phyloP scores from a whole-genome alignment of 805 yeast genomes.

The Clavispora asparagi region DNA sequence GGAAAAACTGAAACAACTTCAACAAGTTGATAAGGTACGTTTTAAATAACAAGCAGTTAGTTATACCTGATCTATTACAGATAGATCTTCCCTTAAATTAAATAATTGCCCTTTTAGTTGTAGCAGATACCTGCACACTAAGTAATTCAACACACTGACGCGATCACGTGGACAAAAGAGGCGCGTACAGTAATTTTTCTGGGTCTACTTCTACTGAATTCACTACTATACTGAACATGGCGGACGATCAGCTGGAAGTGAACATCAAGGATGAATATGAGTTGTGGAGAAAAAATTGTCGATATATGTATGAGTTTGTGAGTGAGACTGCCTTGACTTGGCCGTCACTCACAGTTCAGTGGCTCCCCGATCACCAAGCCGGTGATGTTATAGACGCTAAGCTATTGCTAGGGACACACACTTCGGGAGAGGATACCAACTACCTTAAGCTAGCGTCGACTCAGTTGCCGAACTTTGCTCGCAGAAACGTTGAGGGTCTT shows the following conservation, averaged over 20 bases:
- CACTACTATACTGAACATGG: constrained; percentile 3
- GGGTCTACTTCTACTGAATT: background rate
- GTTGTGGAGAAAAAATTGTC: constrained; percentile 76
- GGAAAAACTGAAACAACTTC: too few relatives aligned
- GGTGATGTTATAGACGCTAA: constrained; percentile 38
- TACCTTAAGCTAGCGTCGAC: constrained; percentile 63
- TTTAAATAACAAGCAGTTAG: too few relatives aligned
- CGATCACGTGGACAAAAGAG: background rate
- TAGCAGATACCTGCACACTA: too few relatives aligned
- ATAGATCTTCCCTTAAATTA: too few relatives aligned
- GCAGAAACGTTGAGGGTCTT: constrained; percentile 16
- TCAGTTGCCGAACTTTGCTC: constrained; percentile 40
- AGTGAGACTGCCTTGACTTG: constrained; percentile 75
- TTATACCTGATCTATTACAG: too few relatives aligned
- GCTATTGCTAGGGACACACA: constrained; percentile 65
- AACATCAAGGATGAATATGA: constrained; percentile 63
- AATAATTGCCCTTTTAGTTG: too few relatives aligned
- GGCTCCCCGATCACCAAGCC: constrained; percentile 49
- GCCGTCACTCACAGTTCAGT: constrained; percentile 78
- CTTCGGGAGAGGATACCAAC: constrained; percentile 63
- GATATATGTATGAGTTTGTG: constrained; percentile 77
- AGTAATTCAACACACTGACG: background rate
- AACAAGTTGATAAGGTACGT: too few relatives aligned
- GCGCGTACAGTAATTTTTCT: background rate
- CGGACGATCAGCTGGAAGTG: constrained; percentile 5